Conservation (phyloP, 495 filamentous ascomycete genomes). For the Talaromyces ruber region DNA sequence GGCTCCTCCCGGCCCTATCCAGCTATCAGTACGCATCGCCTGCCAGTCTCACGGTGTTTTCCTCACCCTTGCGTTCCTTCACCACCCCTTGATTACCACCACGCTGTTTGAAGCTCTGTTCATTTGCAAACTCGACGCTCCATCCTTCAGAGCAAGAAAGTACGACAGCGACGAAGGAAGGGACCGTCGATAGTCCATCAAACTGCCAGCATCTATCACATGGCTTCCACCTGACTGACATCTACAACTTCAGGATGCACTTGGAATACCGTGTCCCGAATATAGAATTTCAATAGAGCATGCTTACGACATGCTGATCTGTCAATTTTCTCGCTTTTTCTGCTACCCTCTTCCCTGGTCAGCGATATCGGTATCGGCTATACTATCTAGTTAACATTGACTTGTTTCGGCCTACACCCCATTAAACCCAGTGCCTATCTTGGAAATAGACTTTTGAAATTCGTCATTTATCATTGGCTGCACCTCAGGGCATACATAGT, state of each 20-base stretch:
- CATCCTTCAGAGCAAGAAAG: neutral
- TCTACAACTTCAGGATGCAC: neutral
- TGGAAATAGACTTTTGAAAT: neutral
- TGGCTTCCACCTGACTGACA: neutral
- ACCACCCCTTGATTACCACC: neutral
- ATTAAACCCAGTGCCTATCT: neutral
- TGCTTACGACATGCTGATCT: neutral
- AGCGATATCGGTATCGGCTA: neutral
- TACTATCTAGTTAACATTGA: neutral
- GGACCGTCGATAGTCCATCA: neutral
- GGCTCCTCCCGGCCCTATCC: neutral
- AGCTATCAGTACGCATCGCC: neutral
- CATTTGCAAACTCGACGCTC: neutral
- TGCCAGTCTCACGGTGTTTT: neutral
- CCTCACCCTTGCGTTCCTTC: neutral
- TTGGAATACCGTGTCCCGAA: neutral
- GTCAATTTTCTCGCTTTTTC: neutral
- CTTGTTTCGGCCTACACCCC: neutral
- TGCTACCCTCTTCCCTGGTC: neutral
- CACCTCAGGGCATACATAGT: neutral
- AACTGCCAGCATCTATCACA: neutral
- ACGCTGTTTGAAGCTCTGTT: neutral
- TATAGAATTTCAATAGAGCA: neutral
- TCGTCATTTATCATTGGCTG: neutral
- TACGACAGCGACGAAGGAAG: neutral